These are phyloP conservation scores for Candida peoriensis DNA, from an alignment of 805 yeast species.

Conservation along the genomic window DNA sequence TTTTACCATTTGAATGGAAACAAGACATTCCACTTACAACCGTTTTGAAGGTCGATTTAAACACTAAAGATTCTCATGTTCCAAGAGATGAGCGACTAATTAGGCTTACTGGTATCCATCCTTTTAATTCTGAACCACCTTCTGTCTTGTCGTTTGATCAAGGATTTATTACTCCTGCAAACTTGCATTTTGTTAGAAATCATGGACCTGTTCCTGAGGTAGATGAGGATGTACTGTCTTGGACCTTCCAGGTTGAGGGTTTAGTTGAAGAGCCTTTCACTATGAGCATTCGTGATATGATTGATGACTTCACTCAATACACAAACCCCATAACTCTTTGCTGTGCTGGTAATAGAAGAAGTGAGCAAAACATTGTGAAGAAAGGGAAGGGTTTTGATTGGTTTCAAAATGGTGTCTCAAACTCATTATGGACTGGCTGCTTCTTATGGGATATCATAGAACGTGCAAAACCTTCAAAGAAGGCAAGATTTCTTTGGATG, in stretches of 20 bases:
- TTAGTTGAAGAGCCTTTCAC: slow-evolving; percentile 26
- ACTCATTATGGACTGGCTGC: slow-evolving; percentile 31
- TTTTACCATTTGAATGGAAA: slow-evolving; percentile 11
- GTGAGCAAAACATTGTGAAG: slow-evolving; percentile 30
- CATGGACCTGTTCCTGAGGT: slow-evolving; percentile 28
- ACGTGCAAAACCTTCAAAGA: slow-evolving; percentile 23
- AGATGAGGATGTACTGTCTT: slow-evolving; percentile 21
- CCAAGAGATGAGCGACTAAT: slow-evolving; percentile 26
- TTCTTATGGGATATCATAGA: slow-evolving; percentile 25
- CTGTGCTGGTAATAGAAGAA: slow-evolving; percentile 33
- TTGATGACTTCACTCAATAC: slow-evolving; percentile 23
- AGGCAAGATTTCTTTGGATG: slow-evolving; percentile 29
- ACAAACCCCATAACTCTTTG: slow-evolving; percentile 31
- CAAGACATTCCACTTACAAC: slow-evolving; percentile 11
- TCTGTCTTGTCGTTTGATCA: slow-evolving; percentile 22
- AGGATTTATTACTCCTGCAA: slow-evolving; percentile 30
- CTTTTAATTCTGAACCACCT: slow-evolving; percentile 31
- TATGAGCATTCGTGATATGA: slow-evolving; percentile 22
- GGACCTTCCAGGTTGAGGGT: slow-evolving; percentile 28
- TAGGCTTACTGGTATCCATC: slow-evolving; percentile 30
- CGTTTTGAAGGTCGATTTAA: slow-evolving; percentile 22
- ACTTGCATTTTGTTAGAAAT: slow-evolving; percentile 30
- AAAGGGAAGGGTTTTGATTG: slow-evolving; percentile 32
- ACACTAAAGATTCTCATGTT: slow-evolving; percentile 28
- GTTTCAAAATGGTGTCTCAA: slow-evolving; percentile 32